Evolutionary conservation across 1,139 yeast species (phyloP).

Genomic region (Yamadazyma mexicana): DNA sequence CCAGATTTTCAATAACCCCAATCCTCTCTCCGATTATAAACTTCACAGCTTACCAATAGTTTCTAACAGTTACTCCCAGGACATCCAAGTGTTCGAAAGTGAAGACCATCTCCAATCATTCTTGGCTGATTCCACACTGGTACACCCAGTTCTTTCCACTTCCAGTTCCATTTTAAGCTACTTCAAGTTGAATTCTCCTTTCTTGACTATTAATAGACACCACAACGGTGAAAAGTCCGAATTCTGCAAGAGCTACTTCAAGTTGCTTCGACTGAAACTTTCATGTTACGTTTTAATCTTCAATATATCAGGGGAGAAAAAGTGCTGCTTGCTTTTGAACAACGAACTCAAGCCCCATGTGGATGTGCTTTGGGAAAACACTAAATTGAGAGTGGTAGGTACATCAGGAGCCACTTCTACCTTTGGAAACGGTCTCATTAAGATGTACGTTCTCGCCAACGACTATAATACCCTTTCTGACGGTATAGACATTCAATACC

Average conservation of each 20-base stretch:
- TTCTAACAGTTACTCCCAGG: slow-evolving; percentile 29
- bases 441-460: slow-evolving; percentile 25
- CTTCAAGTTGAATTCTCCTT: slow-evolving; percentile 34
- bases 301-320: slow-evolving; percentile 9
- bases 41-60: slow-evolving; percentile 30
- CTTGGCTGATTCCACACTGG: slow-evolving; percentile 6
- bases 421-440: slow-evolving; percentile 35
- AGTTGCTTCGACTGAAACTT: slow-evolving; percentile 31
- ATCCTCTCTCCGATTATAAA: slow-evolving; percentile 18
- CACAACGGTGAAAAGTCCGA: slow-evolving; percentile 17
- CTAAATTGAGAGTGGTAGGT: slow-evolving; percentile 35
- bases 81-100: slow-evolving; percentile 25
- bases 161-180: slow-evolving; percentile 30
- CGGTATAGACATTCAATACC: slow-evolving; percentile 15
- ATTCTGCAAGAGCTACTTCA: slow-evolving; percentile 35
- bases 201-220: slow-evolving; percentile 26
- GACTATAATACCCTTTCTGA: slow-evolving; percentile 26
- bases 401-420: slow-evolving; percentile 41
- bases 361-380: slow-evolving; percentile 28
- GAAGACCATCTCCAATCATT: slow-evolving; percentile 19
- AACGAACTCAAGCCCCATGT: slow-evolving; percentile 37
- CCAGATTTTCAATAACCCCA: slow-evolving; percentile 23
- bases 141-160: slow-evolving; percentile 25
- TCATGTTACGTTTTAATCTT: slow-evolving; percentile 36
- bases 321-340: slow-evolving; percentile 27